Evolutionary conservation across 257 asterid genomes (phyloP).

Genomic region (Rubia yunnanensis): DNA sequence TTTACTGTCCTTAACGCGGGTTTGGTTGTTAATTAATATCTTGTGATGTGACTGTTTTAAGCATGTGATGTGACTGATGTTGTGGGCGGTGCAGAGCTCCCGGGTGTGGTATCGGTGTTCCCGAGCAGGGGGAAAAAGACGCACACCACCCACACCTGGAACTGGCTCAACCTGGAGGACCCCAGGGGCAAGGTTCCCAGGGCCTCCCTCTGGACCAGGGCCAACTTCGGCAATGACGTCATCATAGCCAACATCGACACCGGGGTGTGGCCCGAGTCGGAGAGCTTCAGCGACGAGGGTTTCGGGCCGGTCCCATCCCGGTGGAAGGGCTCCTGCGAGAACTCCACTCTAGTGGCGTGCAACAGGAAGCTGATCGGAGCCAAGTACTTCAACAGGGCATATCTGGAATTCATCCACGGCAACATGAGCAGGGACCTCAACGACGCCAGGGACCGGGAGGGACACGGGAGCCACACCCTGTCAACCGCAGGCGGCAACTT

Average conservation of each 20-base stretch:
- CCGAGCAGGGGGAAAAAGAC: constrained; percentile 30
- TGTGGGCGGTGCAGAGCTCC: constrained; percentile 53
- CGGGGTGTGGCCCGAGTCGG: constrained; percentile 82
- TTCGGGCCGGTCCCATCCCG: constrained; percentile 61
- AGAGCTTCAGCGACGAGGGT: constrained; percentile 59
- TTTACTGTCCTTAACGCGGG: too few species aligned
- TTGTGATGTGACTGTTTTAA: too few species aligned
- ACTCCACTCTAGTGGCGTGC: constrained; percentile 29
- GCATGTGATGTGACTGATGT: too few species aligned
- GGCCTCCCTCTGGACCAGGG: constrained; percentile 46
- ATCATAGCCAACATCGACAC: constrained; percentile 66
- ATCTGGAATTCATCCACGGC: constrained; percentile 12
- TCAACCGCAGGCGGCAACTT: constrained; percentile 80
- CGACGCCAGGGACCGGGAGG: constrained; percentile 33
- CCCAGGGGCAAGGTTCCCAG: constrained; percentile 10
- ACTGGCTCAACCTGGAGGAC: constrained; percentile 45
- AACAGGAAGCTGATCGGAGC: constrained; percentile 88
- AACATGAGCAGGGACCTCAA: background rate
- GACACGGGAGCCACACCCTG: constrained; percentile 78
- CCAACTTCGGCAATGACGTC: constrained; percentile 46
- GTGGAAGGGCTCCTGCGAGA: constrained; percentile 70
- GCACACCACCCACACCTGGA: constrained; percentile 85
- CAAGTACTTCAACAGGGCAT: constrained; percentile 52
- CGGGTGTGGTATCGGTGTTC: constrained; percentile 54
- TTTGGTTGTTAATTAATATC: too few species aligned